phyloP scores from a whole-genome alignment of 768 basidiomycete species.

The Suillus subaureus region DNA sequence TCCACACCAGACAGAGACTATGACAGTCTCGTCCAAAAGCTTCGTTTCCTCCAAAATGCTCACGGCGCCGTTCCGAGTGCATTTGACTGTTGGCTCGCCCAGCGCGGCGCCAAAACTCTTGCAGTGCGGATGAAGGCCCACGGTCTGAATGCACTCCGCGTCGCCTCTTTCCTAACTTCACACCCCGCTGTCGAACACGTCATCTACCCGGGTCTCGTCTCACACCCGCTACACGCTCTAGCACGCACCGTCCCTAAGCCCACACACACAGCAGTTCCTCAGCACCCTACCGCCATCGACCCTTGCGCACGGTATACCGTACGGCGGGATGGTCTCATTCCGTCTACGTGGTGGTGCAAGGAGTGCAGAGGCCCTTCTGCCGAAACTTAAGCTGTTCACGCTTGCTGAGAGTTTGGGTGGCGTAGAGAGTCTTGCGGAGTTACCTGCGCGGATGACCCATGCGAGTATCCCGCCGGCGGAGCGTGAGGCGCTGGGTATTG shows the following conservation, averaged over 20 bases:
- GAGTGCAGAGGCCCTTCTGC: conserved; percentile 70
- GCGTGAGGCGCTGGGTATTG: conserved; percentile 73
- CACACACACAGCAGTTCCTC: conserved; percentile 71
- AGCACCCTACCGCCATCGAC: conserved; percentile 38
- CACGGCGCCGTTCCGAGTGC: conserved; percentile 83
- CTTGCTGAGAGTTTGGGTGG: conserved; percentile 91
- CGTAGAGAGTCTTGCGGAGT: conserved; percentile 88
- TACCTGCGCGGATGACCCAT: conserved; percentile 90
- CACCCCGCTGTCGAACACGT: conserved; percentile 73
- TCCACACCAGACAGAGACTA: conserved; percentile 34
- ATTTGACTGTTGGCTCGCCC: conserved; percentile 88
- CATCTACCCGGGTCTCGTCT: conserved; percentile 80
- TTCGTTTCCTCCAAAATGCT: conserved; percentile 91
- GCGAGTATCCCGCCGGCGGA: conserved; percentile 71
- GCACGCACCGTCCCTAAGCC: conserved; percentile 65
- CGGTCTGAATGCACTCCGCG: conserved; percentile 76
- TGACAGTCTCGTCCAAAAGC: conserved; percentile 46
- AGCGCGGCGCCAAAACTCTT: conserved; percentile 90
- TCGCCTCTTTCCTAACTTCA: conserved; percentile 63
- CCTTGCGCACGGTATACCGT: conserved; percentile 46
- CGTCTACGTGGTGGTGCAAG: conserved; percentile 52
- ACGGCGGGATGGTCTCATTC: conserved; percentile 88
- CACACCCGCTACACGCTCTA: conserved; percentile 64
- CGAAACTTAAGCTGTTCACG: conserved; percentile 64
- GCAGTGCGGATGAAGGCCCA: conserved; percentile 86